These are phyloP conservation scores for Suhomyces sp. DNA, from an alignment of 805 yeast species.

Conservation along the genomic window DNA sequence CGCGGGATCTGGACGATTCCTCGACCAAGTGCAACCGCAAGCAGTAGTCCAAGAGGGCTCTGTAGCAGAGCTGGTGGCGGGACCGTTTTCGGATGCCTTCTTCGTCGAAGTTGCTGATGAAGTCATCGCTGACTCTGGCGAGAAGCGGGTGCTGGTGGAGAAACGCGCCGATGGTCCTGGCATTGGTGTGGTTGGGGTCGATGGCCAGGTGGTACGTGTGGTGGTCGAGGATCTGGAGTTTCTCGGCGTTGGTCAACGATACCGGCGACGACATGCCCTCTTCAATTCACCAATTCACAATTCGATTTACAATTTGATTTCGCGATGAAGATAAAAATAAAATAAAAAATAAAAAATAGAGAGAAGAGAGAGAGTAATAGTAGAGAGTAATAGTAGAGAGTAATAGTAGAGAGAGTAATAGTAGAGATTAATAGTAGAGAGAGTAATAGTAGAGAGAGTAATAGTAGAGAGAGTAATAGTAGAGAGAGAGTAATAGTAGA, in stretches of 20 bases:
- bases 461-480: neutral
- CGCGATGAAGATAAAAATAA: neutral
- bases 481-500: neutral
- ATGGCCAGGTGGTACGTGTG: constrained; percentile 15
- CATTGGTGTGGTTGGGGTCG: constrained; percentile 18
- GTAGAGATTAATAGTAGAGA: too few species aligned
- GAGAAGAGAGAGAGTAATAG: neutral
- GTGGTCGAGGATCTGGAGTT: constrained; percentile 10
- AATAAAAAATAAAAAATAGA: too few species aligned
- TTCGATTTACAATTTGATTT: neutral
- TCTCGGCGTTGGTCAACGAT: neutral
- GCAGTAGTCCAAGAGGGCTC: constrained; percentile 3
- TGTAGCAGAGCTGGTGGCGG: constrained; percentile 3
- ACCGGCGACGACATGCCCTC: neutral
- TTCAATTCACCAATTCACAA: neutral
- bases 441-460: neutral
- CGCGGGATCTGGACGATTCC: neutral
- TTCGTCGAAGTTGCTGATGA: constrained; percentile 1
- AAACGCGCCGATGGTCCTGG: constrained; percentile 17
- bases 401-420: too few species aligned
- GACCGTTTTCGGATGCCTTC: constrained; percentile 3
- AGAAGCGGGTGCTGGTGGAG: constrained; percentile 11
- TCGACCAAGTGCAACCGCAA: neutral
- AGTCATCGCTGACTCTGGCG: neutral
- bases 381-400: neutral